Evolutionary conservation across 352 stramenopile species (phyloP).

Genomic region (Globisporangium lucens): DNA sequence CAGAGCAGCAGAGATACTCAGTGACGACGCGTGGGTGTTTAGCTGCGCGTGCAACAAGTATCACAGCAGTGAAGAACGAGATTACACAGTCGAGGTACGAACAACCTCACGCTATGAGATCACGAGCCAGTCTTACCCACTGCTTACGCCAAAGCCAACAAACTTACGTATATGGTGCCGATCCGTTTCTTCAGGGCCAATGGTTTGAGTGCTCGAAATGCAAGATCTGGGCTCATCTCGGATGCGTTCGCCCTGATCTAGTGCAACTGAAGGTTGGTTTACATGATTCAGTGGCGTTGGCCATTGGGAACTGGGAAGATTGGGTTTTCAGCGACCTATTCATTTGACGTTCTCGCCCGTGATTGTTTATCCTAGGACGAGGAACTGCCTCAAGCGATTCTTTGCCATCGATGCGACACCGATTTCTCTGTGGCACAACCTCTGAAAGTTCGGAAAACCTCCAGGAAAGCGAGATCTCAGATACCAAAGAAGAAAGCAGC

Average conservation of each 20-base stretch:
- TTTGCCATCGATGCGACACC: constrained; percentile 4
- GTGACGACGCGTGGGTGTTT: constrained; percentile 65
- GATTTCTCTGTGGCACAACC: not conserved
- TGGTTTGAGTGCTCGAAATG: constrained; percentile 84
- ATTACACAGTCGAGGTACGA: constrained; percentile 50
- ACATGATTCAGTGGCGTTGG: too few species aligned
- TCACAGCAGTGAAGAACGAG: constrained; percentile 50
- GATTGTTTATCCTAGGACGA: constrained; percentile 1
- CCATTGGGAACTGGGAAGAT: not conserved
- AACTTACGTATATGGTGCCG: not conserved
- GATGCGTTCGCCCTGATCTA: constrained; percentile 56
- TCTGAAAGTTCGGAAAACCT: not conserved
- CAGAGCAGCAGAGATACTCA: constrained; percentile 31
- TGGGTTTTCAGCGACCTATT: not conserved
- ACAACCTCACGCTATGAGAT: not conserved
- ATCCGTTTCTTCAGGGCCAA: constrained; percentile 37
- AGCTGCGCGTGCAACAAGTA: constrained; percentile 69
- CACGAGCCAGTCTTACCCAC: not conserved
- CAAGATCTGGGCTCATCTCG: constrained; percentile 73
- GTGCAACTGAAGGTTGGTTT: constrained; percentile 24
- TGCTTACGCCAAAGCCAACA: not conserved
- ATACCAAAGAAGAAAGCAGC: not conserved
- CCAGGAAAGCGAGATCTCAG: constrained; percentile 1
- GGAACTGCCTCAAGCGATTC: constrained; percentile 14
- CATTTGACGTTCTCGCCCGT: not conserved